Evolutionary conservation across 1,284 basidiomycete genomes (phyloP).

Genomic region (Ganoderma leucocontextum): DNA sequence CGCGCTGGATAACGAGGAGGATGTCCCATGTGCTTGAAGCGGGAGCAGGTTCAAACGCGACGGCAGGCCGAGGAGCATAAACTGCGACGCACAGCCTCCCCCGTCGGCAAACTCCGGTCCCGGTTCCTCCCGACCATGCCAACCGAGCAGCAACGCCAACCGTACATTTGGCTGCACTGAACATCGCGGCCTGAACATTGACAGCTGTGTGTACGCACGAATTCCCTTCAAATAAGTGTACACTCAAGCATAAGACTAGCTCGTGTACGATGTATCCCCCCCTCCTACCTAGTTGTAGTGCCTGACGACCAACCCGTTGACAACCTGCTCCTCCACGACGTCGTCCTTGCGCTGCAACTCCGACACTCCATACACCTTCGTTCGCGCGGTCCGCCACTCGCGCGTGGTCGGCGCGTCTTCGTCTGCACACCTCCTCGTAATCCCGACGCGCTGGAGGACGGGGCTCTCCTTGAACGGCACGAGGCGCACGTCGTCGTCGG

Average conservation of each 20-base stretch:
- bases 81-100: too few species aligned
- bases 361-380: constrained; percentile 44
- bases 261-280: not conserved
- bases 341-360: constrained; percentile 38
- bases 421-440: constrained; percentile 43
- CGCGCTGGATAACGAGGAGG: too few species aligned
- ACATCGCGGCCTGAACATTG: too few species aligned
- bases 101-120: too few species aligned
- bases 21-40: too few species aligned
- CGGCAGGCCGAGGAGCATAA: too few species aligned
- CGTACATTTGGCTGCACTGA: too few species aligned
- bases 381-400: constrained; percentile 50
- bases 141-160: too few species aligned
- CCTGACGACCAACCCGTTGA: constrained; percentile 45
- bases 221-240: not conserved
- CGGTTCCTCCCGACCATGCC: too few species aligned
- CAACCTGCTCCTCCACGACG: constrained; percentile 43
- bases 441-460: constrained; percentile 43
- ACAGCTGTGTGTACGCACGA: too few species aligned
- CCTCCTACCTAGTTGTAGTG: constrained; percentile 42
- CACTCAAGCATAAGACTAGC: not conserved
- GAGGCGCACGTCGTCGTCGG: constrained; percentile 42
- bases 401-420: constrained; percentile 48
- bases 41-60: too few species aligned
- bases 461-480: constrained; percentile 42